Percentiles rank a stretch among this genome's conserved stretches.
These are phyloP conservation scores for Hymenotorrendiella dingleyae DNA, from an alignment of 2,329 filamentous ascomycete genomes.

Conservation along the genomic window DNA sequence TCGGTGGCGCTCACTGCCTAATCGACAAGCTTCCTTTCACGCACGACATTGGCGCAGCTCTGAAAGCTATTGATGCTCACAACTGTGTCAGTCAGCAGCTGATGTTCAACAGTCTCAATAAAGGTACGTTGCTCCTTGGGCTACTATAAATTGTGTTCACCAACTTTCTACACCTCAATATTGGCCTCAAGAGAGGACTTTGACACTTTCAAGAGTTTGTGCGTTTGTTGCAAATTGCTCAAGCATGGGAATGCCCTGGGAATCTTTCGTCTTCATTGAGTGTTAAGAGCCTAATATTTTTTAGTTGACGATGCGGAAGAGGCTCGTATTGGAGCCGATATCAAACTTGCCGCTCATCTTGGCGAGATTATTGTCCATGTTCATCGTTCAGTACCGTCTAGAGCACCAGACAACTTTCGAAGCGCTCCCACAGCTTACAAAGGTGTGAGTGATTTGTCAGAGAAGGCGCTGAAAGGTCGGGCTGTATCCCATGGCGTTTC, in stretches of 20 bases:
- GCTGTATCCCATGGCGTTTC: conserved; percentile 2
- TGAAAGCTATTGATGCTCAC: no score
- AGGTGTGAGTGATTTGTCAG: conserved; percentile 1
- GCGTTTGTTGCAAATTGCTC: no score
- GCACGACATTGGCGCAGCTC: no score
- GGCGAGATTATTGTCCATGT: conserved; percentile 17
- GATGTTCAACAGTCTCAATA: no score
- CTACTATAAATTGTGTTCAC: background rate
- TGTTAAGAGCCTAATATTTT: background rate
- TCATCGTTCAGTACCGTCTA: conserved; percentile 1
- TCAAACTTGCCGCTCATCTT: conserved; percentile 7
- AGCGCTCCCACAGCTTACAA: background rate
- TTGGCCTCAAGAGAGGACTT: no score
- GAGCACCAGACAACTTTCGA: background rate
- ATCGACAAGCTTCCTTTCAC: no score
- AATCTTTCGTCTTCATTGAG: no score
- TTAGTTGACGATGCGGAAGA: conserved; percentile 18
- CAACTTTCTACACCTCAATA: no score
- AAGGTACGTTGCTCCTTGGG: background rate
- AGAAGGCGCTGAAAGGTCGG: conserved; percentile 11
- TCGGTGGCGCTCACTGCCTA: no score
- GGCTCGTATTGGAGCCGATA: conserved; percentile 13
- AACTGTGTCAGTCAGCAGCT: no score
- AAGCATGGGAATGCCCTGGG: no score
- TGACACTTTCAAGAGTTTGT: no score